A percentile compares a stretch with the other conserved stretches of the same genome.
Conservation (phyloP, 75 land plant genomes). For the Selaginella moellendorffii region DNA sequence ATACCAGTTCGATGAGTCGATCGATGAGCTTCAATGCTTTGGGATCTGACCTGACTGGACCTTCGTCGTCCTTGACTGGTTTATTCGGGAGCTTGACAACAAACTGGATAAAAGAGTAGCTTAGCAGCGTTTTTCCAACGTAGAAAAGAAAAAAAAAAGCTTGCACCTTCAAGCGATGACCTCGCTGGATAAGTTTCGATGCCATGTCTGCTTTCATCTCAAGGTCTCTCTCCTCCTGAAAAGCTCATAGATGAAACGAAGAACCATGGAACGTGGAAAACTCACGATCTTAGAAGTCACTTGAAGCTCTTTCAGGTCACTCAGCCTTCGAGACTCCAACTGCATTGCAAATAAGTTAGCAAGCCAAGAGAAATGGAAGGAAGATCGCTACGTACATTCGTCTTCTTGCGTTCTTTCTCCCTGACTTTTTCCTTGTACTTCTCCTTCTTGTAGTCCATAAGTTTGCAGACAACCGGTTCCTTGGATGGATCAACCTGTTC, state of each 20-base stretch:
- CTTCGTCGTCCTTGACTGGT: background rate
- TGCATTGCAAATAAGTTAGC: too few relatives aligned
- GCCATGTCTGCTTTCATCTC: slow-evolving; percentile 60
- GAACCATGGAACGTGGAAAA: too few relatives aligned
- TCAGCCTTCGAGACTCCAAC: background rate
- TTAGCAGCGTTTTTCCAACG: too few relatives aligned
- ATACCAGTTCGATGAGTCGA: background rate
- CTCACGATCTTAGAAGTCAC: slow-evolving; percentile 2
- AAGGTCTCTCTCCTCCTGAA: slow-evolving; percentile 62
- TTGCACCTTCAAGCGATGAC: slow-evolving; percentile 87
- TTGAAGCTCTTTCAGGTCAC: slow-evolving; percentile 5
- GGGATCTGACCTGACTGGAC: background rate
- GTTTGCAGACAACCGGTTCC: slow-evolving; percentile 54
- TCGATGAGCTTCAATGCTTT: background rate
- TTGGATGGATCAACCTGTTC: slow-evolving; percentile 36
- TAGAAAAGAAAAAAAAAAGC: too few relatives aligned
- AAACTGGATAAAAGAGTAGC: background rate
- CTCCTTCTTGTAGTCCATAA: slow-evolving; percentile 49
- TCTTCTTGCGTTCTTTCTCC: slow-evolving; percentile 38
- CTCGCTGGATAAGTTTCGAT: slow-evolving; percentile 50
- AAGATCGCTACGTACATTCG: too few relatives aligned
- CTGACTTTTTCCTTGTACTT: slow-evolving; percentile 26
- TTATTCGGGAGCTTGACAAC: background rate
- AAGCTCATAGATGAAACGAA: background rate
- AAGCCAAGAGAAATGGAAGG: too few relatives aligned